Base-by-base conservation (phyloP, 768 basidiomycete species). In the Megacollybia marginata region DNA sequence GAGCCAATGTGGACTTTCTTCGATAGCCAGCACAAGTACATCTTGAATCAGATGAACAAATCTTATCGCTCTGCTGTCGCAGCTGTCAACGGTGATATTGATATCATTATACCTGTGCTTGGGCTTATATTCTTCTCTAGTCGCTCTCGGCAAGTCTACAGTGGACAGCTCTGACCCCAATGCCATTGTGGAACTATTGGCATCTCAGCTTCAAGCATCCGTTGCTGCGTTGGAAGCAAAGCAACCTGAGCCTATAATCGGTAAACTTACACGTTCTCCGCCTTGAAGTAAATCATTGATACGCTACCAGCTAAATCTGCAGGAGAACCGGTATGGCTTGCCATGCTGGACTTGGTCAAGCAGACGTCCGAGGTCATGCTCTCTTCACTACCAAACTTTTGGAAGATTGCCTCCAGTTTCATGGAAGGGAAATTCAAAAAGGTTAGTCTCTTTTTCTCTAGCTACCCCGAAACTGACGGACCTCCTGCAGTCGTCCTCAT, bases 1-100 rank as follows among this genome's bases (percentile, higher is more conserved):
- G 95, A 99, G 60, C 91, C 94, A 0, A 79, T 92, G 42, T 99
- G 95, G 96, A 82, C 85, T 9, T 99, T 89, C 65, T 89, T 99
- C 57, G 96, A 98, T 57, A 83, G 83, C 49, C 94, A 98, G 55
- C 92, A 98, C 61, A 78, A 81, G 40, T 79, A 91, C 59, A 91
- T 97, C 44, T 69, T 94, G 57, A 79, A 84, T 33, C 79, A 79
- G 49, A 88, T 94, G 80, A 80, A 76, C 55, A 72, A 73, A 33
- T 65, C 79, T 2, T 85, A 83, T 65, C 69, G 70, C 42, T 67
- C 74, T 47, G 73, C 80, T 23, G 63, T 77, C 10, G 69, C 73
- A 13, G 59, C 65, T 18, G 74, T 91, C 47, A 71, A 87, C 78
- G 64, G 76, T 76, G 50, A 74, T 55, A 23, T 38, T 33, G 57